Evolutionary conservation across 1,284 basidiomycete species (phyloP), one percentile per base, ranked within the genome.

Genomic region (Vanrija humicola): DNA sequence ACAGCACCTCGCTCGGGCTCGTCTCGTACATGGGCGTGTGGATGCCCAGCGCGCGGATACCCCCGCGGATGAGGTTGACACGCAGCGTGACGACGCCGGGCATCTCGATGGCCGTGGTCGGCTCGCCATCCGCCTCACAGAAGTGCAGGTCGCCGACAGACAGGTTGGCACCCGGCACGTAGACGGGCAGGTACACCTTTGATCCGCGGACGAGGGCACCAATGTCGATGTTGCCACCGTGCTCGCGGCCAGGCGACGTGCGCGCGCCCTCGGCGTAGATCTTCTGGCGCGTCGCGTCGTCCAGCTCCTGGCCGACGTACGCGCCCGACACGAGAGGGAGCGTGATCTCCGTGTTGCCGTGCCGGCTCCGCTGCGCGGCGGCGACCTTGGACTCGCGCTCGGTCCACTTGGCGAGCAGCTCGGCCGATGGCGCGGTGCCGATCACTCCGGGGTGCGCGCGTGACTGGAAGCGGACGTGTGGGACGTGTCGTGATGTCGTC

Each of bases 221-320:
- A 73, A 89, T 88, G 75, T 89, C 87, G 64, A 86, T 87, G 63
- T 89, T 89, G 23, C 87, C 87, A n/a, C 87, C 87, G 69, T 89
- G 86, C 70, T 88, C 87, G 23, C 87, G 73, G n/a, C 84, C 86
- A 6, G 87, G 87, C 47, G 88, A 79, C 0, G 88, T 90, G 56
- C 88, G 79, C 26, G 87, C 87, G 16, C 88, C 88, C 63, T 89
- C 86, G 34, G 66, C 68, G 16, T 80, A 79, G 59, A 90, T 84
- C 77, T 81, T 85, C 61, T 81, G 75, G 54, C 73, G 69, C 1
- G 86, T 68, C 1, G 80, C 78, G 2, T 77, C 69, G 14, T 77
- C 65, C 7, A 89, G 54, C 43, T 86, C 69, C 49, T 75, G 73
- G 0, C 88, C 88, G 8, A 90, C 82, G 65, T 89, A 85, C 6